Evolutionary conservation across 2,329 filamentous ascomycete species (phyloP), one percentile per base, ranked within the genome.

Genomic region (Chlorencoelia australis): DNA sequence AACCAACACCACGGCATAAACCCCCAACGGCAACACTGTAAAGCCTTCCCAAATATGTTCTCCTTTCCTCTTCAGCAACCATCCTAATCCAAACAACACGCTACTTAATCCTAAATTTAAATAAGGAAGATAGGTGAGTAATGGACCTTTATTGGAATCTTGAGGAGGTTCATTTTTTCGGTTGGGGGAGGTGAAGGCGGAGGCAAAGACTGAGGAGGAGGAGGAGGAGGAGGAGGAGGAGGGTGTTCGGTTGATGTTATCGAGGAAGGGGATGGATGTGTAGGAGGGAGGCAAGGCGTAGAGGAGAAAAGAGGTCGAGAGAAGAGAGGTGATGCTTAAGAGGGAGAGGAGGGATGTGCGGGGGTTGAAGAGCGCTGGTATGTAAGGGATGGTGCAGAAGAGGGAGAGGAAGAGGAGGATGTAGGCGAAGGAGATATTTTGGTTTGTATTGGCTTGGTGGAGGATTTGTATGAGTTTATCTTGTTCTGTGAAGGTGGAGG

Each of bases 301-400:
- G 1, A 85, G 62, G 1, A 77, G 66, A 54, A 73, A 84, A 0
- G 71, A 68, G 3, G 76, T 82, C 3, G 69, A 69, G 13, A 67
- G 61, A 13, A 87, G 67, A 16, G 74, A 81, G 0, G 73, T 68
- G n/a, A 83, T 62, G 29, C 69, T 66, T 3, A 84, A 65, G 4
- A 82, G 44, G 5, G 74, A 54, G 11, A 63, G 43, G 8, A 56
- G 51, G 19, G 40, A 26, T 5, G 59, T 43, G 44, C 53, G 30
- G 46, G 59, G 47, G 7, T 50, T 39, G 44, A 69, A 50, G 16
- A 79, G 57, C 7, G 61, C 58, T 14, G 68, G 52, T 4, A 76
- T 43, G 59, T 78, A 80, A 25, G 75, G 67, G 11, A 78, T 39
- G 3, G 66, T 57, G 33, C 72, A 66, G 37, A 73, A 53, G 37